Evolutionary conservation across 202 grass and related monocot genomes (phyloP).

Genomic region (Hordeum pubiflorum): DNA sequence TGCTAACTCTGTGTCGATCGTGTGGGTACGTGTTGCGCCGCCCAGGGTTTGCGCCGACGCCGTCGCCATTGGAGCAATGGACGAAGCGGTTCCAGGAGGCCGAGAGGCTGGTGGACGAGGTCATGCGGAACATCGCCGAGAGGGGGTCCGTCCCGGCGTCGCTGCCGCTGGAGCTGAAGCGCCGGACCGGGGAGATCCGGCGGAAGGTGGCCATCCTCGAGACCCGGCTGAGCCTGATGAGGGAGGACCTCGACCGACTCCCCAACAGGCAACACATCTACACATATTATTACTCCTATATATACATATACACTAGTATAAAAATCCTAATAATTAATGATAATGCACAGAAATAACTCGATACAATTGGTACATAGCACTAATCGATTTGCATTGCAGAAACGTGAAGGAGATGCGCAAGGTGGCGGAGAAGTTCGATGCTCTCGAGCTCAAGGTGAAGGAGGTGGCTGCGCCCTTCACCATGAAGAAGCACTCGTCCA

Average conservation of each 20-base stretch:
- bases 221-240: conserved; percentile 46
- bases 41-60: neutral
- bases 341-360: neutral
- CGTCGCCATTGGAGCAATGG: conserved; percentile 38
- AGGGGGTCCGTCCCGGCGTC: conserved; percentile 40
- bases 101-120: conserved; percentile 31
- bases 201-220: conserved; percentile 54
- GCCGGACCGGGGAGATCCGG: conserved; percentile 47
- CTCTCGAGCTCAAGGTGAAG: conserved; percentile 45
- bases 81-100: conserved; percentile 49
- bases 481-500: conserved; percentile 16
- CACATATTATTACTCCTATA: neutral
- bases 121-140: conserved; percentile 17
- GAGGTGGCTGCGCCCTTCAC: conserved; percentile 35
- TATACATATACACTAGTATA: too few species aligned
- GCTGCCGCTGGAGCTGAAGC: conserved; percentile 29
- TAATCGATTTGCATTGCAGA: conserved; percentile 24
- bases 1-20: neutral
- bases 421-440: conserved; percentile 42
- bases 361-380: too few species aligned
- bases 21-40: neutral
- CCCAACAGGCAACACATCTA: conserved; percentile 37
- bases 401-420: conserved; percentile 51
- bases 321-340: too few species aligned
- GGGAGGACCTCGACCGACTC: conserved; percentile 44